Conservation (phyloP, 495 filamentous ascomycete genomes). For the Arthonia radiata region DNA sequence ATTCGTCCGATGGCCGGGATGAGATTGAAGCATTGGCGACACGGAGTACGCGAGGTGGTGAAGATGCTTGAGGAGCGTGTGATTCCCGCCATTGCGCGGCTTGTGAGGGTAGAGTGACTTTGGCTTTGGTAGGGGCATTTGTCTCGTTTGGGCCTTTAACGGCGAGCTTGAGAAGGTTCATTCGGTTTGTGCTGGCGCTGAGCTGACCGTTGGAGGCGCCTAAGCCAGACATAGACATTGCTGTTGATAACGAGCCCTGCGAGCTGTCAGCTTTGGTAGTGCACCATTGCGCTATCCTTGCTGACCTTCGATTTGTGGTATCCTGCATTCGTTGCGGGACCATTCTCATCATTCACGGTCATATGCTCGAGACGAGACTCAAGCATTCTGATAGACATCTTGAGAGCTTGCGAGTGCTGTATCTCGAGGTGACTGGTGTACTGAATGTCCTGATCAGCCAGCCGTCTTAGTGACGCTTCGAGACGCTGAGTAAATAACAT, state of each 20-base stretch:
- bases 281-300: neutral
- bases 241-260: constrained; percentile 22
- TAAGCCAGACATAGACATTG: constrained; percentile 26
- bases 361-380: constrained; percentile 65
- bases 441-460: too few relatives aligned
- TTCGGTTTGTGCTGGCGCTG: constrained; percentile 31
- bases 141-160: constrained; percentile 44
- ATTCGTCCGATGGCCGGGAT: constrained; percentile 27
- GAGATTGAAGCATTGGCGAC: constrained; percentile 13
- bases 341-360: constrained; percentile 63
- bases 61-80: constrained; percentile 17
- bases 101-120: constrained; percentile 42
- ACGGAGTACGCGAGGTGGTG: constrained; percentile 13
- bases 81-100: constrained; percentile 24
- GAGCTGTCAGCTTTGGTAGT: constrained; percentile 11
- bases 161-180: constrained; percentile 58
- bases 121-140: constrained; percentile 25
- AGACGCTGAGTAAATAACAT: too few relatives aligned
- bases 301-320: constrained; percentile 52
- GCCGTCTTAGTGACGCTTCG: too few relatives aligned
- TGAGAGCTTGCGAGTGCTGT: too few relatives aligned
- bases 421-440: too few relatives aligned
- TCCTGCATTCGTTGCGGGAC: constrained; percentile 22
- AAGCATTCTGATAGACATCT: constrained; percentile 34
- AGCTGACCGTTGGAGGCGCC: constrained; percentile 26